These are phyloP conservation scores for Xylariaceae sp. DNA, from an alignment of 2,329 filamentous ascomycete species.

Conservation along the genomic window DNA sequence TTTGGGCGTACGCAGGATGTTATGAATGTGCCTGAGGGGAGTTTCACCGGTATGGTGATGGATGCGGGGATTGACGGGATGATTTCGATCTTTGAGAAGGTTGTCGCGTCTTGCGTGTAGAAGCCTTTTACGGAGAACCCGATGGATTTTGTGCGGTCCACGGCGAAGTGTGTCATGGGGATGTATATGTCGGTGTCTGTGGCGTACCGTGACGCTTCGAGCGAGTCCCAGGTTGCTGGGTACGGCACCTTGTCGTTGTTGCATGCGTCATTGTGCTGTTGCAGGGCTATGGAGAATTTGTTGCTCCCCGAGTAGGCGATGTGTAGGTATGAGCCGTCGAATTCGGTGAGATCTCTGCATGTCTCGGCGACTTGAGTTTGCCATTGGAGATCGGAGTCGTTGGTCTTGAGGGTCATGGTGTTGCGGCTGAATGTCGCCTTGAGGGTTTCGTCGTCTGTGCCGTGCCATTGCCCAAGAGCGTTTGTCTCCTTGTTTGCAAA, in stretches of 20 bases:
- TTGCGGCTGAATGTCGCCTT: conserved; percentile 47
- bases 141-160: conserved; percentile 52
- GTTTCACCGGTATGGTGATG: conserved; percentile 53
- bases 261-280: conserved; percentile 63
- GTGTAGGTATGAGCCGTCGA: conserved; percentile 58
- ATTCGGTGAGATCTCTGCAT: conserved; percentile 54
- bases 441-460: conserved; percentile 55
- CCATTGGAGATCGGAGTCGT: conserved; percentile 58
- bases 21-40: conserved; percentile 57
- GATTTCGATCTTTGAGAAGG: conserved; percentile 57
- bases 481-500: conserved; percentile 53
- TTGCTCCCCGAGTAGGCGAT: conserved; percentile 59
- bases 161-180: conserved; percentile 62
- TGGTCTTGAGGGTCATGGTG: conserved; percentile 52
- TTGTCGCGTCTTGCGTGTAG: conserved; percentile 48
- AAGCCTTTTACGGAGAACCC: conserved; percentile 64
- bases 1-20: conserved; percentile 64
- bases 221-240: conserved; percentile 64
- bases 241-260: conserved; percentile 53
- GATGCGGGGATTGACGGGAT: conserved; percentile 49
- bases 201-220: conserved; percentile 59
- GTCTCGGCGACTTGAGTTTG: conserved; percentile 54
- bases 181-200: conserved; percentile 58
- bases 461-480: conserved; percentile 62
- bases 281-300: conserved; percentile 60